Base-by-base conservation (phyloP, 2,329 filamentous ascomycete species). In the Albophoma yamanashiensis region DNA sequence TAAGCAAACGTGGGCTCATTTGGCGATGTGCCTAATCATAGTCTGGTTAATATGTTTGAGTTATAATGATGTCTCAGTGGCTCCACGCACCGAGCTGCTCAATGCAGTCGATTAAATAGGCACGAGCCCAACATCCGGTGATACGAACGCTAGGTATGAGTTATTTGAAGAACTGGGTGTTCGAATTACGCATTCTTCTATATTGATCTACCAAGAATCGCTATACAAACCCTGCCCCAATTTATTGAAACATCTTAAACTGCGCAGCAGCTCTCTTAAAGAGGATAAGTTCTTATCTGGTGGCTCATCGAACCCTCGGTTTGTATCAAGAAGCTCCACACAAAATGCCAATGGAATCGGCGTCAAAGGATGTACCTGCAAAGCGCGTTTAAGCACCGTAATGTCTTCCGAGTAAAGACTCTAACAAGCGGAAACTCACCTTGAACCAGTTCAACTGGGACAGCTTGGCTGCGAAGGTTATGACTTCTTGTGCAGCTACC, bases 311-410 rank as follows among this genome's bases (percentile, higher is more conserved):
- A 38, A 20, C 11, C 20, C 34, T 17, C 31, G 22, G 25, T 59
- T 39, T n/a, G 58, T 17, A 52, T n/a, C 53, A n/a, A 60, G 38
- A 34, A 60, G 67, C 15, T 60, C 60, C 1, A 47, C 60, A 39
- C 50, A 47, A 7, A 62, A 6, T 1, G 55, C 34, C 17, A 60
- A 25, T 7, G 59, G 47, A 8, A 62, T 60, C 3, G 60, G 58
- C 45, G 59, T 57, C 3, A 62, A 36, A 12, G 60, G 60, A 58
- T 60, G 60, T 22, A 62, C 22, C 60, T 62, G 20, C 5, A 7
- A 15, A 45, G 2, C 22, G 2, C 8, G 6, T 39, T 53, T 43
- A 22, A 42, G 20, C 31, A 39, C 45, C 25, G 4, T 31, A 25
- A 50, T 17, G 25, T 50, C 25, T 7, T 50, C 14, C 4, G 25